Evolutionary conservation across 345 rosid genomes (phyloP).

Genomic region (Erysimum cheiranthoides): DNA sequence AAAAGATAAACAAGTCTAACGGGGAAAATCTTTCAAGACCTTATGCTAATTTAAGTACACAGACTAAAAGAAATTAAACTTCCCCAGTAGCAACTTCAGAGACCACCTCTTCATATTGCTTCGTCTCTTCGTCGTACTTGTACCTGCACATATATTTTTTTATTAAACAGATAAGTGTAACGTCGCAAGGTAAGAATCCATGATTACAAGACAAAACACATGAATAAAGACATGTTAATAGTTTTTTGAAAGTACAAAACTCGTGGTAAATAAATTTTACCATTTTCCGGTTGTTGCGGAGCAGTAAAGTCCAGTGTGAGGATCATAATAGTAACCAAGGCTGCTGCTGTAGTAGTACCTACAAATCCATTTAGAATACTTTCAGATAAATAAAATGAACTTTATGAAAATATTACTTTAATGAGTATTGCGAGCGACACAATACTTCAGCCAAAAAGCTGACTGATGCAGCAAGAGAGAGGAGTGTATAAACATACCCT

Average conservation of each 20-base stretch:
- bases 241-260: neutral
- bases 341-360: conserved; percentile 96
- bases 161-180: neutral
- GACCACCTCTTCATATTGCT: conserved; percentile 39
- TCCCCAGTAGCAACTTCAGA: conserved; percentile 33
- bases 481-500: conserved; percentile 58
- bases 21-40: neutral
- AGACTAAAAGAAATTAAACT: conserved; percentile 8
- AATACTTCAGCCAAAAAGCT: conserved; percentile 17
- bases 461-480: conserved; percentile 3
- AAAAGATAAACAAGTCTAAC: conserved; percentile 1
- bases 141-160: conserved; percentile 28
- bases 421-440: neutral
- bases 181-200: neutral
- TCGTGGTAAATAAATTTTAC: conserved; percentile 47
- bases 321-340: conserved; percentile 88
- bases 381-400: neutral
- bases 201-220: conserved; percentile 24
- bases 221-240: neutral
- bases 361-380: conserved; percentile 28
- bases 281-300: conserved; percentile 86
- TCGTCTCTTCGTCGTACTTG: conserved; percentile 35
- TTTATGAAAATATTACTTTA: neutral
- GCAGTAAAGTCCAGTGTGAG: conserved; percentile 81
- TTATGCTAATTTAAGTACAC: conserved; percentile 11